Percentiles rank a stretch among this genome's conserved stretches.
These are phyloP conservation scores for Xylaria sp. DNA, from an alignment of 2,329 filamentous ascomycete species.

Conservation along the genomic window DNA sequence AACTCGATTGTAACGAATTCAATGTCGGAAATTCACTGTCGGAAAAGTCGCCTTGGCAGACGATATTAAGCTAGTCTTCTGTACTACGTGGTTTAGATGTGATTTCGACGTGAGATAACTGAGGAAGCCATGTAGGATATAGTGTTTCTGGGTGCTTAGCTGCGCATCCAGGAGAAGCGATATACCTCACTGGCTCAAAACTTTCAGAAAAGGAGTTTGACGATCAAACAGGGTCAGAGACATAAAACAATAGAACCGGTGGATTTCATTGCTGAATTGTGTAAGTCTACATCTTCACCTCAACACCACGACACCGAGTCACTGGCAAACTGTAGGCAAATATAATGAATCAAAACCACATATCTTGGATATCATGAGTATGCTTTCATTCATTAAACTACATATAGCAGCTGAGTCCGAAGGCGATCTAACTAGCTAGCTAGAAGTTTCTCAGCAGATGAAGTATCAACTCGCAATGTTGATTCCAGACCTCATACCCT, in stretches of 20 bases:
- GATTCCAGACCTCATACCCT: slow-evolving; percentile 41
- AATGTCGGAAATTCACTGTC: neutral
- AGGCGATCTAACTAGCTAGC: neutral
- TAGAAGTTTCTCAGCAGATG: neutral
- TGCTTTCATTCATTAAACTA: neutral
- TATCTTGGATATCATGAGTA: neutral
- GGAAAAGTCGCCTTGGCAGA: neutral
- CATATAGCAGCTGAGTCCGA: neutral
- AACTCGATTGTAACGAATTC: neutral
- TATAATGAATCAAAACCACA: neutral
- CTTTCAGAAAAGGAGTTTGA: neutral
- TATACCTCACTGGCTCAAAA: neutral
- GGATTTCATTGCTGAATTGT: neutral
- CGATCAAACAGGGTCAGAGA: neutral
- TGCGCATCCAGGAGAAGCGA: neutral
- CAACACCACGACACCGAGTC: neutral
- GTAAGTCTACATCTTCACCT: neutral
- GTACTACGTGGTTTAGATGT: neutral
- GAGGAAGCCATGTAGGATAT: neutral
- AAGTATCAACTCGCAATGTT: neutral
- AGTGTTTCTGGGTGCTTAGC: neutral
- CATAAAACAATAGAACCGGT: neutral
- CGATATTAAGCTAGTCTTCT: no score
- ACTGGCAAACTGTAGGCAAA: no score
- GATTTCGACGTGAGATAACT: neutral